Evolutionary conservation across 805 yeast genomes (phyloP), one percentile per base, ranked within the genome.

Genomic region (Wickerhamomyces chambardii): DNA sequence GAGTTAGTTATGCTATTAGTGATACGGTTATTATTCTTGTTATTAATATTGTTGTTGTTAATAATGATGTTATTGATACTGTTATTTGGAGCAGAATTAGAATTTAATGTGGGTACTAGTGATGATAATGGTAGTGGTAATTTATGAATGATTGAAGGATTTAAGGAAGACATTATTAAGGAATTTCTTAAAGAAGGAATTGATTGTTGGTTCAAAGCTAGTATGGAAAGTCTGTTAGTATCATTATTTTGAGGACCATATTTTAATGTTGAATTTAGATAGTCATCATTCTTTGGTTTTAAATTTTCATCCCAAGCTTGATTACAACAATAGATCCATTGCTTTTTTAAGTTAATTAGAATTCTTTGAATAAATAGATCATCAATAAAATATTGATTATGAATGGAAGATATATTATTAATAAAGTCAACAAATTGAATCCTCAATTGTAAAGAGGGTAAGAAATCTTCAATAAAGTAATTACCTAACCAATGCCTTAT

Each of bases 401-500:
- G n/a, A n/a, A n/a, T 28, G 15, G 32, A 12, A 19, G 8, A 31
- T 27, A 6, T 31, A 26, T 12, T 40, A 45, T 39, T 52, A 33
- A 41, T 55, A 59, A 51, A 73, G 67, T 28, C 42, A 4, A 66
- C 55, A 37, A 75, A 68, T 17, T 55, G 45, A 17, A 47, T 43
- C 36, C 87, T 61, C 25, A 81, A 56, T 36, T 68, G 63, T 16
- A 59, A 46, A 32, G 72, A 65, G 14, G 70, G 57, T 18, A 80
- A 61, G 53, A 89, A 92, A 56, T 92, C 97, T 51, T 84, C 90
- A 29, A 76, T 68, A 48, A 86, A 92, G 55, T 84, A 89, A 56
- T 89, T 90, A 39, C 84, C 58, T 15, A 90, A 55, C 95, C 97
- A 90, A 60, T 85, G 95, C 49, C 97, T 73, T 30, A 92, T 47